A percentile compares a stretch with the other conserved stretches of the same genome.
Evolutionary conservation across 108 stramenopile species (phyloP).

Genomic region (Pseudonitzschia delicatissima): DNA sequence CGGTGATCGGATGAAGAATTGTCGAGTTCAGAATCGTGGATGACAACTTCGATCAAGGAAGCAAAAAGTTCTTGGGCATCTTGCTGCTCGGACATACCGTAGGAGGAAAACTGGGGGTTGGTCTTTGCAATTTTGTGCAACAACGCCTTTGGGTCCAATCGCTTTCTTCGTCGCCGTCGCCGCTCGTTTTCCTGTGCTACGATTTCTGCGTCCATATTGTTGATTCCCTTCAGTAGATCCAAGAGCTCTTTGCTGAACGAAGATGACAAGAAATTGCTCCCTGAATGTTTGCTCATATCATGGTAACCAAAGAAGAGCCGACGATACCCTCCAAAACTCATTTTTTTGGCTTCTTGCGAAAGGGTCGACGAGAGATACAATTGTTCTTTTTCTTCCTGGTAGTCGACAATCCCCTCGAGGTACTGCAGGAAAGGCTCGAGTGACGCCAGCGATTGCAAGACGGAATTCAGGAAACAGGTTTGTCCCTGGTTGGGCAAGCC

Average conservation of each 20-base stretch:
- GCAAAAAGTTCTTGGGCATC: conserved; percentile 82
- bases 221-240: conserved; percentile 37
- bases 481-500: conserved; percentile 77
- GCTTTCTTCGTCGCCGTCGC: neutral
- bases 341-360: neutral
- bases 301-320: neutral
- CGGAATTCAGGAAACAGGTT: conserved; percentile 80
- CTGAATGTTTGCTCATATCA: too few species aligned
- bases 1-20: conserved; percentile 8
- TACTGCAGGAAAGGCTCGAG: conserved; percentile 51
- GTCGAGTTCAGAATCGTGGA: conserved; percentile 28
- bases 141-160: conserved; percentile 21
- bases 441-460: conserved; percentile 75
- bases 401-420: conserved; percentile 41
- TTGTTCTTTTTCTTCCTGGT: conserved; percentile 12
- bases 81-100: conserved; percentile 55
- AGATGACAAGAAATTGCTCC: too few species aligned
- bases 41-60: conserved; percentile 63
- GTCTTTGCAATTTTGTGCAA: conserved; percentile 36
- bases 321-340: neutral
- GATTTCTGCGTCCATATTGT: conserved; percentile 23
- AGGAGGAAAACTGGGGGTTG: conserved; percentile 48
- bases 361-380: neutral
- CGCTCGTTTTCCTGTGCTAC: neutral
- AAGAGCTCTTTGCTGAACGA: conserved; percentile 20